These are phyloP conservation scores for Phytopythium boreale DNA, from an alignment of 352 stramenopile genomes.

Conservation along the genomic window DNA sequence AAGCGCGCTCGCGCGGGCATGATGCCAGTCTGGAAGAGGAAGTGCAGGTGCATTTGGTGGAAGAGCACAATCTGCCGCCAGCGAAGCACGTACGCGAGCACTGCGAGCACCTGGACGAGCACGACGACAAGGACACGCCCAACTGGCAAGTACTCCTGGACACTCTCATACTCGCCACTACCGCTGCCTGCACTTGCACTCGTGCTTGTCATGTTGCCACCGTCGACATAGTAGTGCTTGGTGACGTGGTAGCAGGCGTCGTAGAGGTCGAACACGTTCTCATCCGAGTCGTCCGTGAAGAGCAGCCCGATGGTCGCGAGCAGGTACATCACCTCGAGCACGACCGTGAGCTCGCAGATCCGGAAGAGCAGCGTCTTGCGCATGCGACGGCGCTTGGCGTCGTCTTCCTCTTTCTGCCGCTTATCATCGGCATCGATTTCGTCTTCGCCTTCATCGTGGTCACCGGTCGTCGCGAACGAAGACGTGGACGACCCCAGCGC, in stretches of 20 bases:
- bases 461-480: constrained; percentile 24
- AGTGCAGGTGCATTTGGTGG: constrained; percentile 73
- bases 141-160: constrained; percentile 7
- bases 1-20: constrained; percentile 56
- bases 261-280: constrained; percentile 33
- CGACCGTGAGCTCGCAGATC: constrained; percentile 74
- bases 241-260: constrained; percentile 28
- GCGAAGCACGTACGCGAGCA: constrained; percentile 55
- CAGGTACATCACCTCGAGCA: constrained; percentile 72
- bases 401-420: constrained; percentile 22
- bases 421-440: constrained; percentile 28
- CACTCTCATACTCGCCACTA: background rate
- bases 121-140: constrained; percentile 39
- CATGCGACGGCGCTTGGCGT: constrained; percentile 40
- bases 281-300: constrained; percentile 33
- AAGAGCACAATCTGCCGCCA: constrained; percentile 84
- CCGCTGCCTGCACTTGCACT: background rate
- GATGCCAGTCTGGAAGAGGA: constrained; percentile 68
- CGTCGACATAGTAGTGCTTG: constrained; percentile 2
- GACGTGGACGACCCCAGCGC: constrained; percentile 14
- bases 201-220: background rate
- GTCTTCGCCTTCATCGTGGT: constrained; percentile 14
- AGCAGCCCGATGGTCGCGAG: constrained; percentile 47
- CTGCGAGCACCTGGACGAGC: constrained; percentile 43
- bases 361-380: constrained; percentile 74